Conservation (phyloP, 345 rosid species). For the Hypericum perforatum region DNA sequence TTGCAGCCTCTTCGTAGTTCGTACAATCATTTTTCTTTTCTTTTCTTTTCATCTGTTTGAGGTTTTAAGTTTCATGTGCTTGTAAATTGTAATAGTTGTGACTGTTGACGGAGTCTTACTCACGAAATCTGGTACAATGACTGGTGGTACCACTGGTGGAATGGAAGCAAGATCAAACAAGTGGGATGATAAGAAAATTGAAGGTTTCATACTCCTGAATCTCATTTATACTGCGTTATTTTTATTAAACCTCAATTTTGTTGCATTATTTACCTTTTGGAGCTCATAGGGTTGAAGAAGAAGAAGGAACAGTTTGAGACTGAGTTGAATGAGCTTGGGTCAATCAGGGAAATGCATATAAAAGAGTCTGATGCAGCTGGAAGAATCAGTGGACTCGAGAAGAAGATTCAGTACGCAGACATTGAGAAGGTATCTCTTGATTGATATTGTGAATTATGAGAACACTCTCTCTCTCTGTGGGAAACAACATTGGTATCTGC, state of each 20-base stretch:
- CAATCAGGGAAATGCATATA: conserved; percentile 89
- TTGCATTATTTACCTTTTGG: conserved; percentile 10
- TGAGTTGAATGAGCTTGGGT: conserved; percentile 78
- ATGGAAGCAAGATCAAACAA: conserved; percentile 96
- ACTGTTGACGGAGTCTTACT: conserved; percentile 92
- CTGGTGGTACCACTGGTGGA: conserved; percentile 98
- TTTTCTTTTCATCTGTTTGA: not conserved
- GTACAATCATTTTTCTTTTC: not conserved
- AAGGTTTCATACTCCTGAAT: conserved; percentile 40
- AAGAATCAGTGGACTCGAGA: conserved; percentile 91
- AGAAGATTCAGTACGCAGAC: conserved; percentile 91
- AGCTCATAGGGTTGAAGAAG: conserved; percentile 52
- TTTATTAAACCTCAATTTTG: conserved; percentile 1
- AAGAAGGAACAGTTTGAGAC: conserved; percentile 71
- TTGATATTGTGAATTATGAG: too few relatives aligned
- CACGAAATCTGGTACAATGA: conserved; percentile 96
- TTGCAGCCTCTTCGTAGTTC: not conserved
- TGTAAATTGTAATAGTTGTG: conserved; percentile 49
- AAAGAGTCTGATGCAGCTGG: conserved; percentile 90
- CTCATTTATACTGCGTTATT: conserved; percentile 2
- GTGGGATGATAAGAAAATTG: conserved; percentile 95
- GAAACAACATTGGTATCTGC: too few relatives aligned
- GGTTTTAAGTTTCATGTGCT: conserved; percentile 12
- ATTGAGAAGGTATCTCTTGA: conserved; percentile 65
- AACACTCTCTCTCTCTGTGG: too few relatives aligned